These are phyloP conservation scores for Lanmaoa rubissima DNA, from an alignment of 768 basidiomycete genomes.

Conservation along the genomic window DNA sequence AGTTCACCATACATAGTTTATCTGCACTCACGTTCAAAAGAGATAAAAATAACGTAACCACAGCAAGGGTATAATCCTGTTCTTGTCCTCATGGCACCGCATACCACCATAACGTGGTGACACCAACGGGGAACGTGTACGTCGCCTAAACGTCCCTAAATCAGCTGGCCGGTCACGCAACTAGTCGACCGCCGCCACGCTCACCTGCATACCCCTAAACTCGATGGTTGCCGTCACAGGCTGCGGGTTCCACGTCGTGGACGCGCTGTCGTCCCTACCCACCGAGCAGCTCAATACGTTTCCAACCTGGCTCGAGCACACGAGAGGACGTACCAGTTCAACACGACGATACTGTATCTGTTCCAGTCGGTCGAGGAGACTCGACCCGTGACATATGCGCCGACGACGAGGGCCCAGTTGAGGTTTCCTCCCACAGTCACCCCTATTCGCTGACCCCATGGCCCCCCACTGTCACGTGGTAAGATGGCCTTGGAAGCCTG, in stretches of 20 bases:
- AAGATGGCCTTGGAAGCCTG: conserved; percentile 73
- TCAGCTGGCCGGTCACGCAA: background rate
- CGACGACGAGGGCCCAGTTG: conserved; percentile 59
- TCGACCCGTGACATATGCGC: conserved; percentile 62
- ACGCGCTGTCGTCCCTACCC: conserved; percentile 46
- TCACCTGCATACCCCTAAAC: conserved; percentile 60
- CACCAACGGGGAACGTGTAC: conserved; percentile 78
- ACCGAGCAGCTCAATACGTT: background rate
- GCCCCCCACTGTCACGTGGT: conserved; percentile 65
- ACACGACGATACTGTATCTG: conserved; percentile 68
- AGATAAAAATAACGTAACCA: background rate
- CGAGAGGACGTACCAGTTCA: conserved; percentile 52
- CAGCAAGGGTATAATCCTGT: background rate
- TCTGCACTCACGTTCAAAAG: background rate
- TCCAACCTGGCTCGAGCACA: background rate
- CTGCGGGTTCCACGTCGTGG: conserved; percentile 52
- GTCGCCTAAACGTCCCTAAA: conserved; percentile 41
- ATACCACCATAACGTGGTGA: conserved; percentile 58
- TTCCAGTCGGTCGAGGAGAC: conserved; percentile 52
- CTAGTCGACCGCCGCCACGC: conserved; percentile 1
- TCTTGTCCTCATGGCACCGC: conserved; percentile 18
- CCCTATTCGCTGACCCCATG: conserved; percentile 66
- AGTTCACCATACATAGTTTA: background rate
- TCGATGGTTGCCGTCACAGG: conserved; percentile 59
- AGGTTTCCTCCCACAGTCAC: conserved; percentile 57